phyloP scores from a whole-genome alignment of 768 basidiomycete genomes.

The Amanita phalloides region DNA sequence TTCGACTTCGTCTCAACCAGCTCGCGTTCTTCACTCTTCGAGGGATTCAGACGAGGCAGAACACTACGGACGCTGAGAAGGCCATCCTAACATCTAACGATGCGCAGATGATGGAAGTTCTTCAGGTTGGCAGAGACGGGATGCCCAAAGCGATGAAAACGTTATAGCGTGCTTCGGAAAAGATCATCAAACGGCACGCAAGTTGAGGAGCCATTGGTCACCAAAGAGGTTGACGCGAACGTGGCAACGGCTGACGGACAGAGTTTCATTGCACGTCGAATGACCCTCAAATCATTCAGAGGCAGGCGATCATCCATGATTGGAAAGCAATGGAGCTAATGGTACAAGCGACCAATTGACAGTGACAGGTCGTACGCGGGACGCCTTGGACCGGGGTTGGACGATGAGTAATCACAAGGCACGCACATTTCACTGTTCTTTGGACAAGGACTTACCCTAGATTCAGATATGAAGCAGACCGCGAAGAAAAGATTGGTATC shows the following conservation, averaged over 20 bases:
- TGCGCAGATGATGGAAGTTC: constrained; percentile 47
- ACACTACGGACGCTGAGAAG: constrained; percentile 30
- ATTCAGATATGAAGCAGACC: constrained; percentile 60
- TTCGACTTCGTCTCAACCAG: not conserved
- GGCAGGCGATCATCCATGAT: not conserved
- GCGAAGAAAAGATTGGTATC: constrained; percentile 54
- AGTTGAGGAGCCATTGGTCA: not conserved
- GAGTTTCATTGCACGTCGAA: not conserved
- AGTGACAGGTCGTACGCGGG: constrained; percentile 14
- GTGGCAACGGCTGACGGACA: not conserved
- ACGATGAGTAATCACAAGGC: constrained; percentile 67
- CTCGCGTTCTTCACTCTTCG: constrained; percentile 15
- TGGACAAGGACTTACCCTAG: constrained; percentile 1
- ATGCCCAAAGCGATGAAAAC: constrained; percentile 79
- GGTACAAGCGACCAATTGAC: not conserved
- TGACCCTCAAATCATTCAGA: not conserved
- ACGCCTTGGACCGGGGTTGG: constrained; percentile 64
- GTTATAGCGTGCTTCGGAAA: constrained; percentile 54
- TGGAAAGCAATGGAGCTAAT: not conserved
- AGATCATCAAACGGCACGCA: not conserved
- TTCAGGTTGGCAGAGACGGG: constrained; percentile 54
- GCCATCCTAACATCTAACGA: constrained; percentile 54
- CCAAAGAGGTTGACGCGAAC: not conserved
- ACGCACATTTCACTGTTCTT: constrained; percentile 7
- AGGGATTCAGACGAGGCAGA: constrained; percentile 18